Evolutionary conservation across 2,329 filamentous ascomycete genomes (phyloP), one percentile per base, ranked within the genome.

Genomic region (Fusarium circinatum): DNA sequence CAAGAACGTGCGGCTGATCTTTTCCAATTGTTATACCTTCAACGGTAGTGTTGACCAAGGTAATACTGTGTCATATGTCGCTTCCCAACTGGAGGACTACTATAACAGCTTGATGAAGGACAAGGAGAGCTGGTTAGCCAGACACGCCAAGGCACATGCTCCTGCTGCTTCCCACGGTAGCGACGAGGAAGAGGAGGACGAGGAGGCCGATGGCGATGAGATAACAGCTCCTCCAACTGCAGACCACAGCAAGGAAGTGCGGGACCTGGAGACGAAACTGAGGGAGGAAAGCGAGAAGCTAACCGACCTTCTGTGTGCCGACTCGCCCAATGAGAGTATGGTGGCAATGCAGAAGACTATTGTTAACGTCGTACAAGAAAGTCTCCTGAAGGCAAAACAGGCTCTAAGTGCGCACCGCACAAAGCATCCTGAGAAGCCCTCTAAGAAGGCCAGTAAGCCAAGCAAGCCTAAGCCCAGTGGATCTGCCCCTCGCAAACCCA

Each of bases 1-100:
- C 79, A 89, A 89, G 66, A 95, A 97, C 78, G 89, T 98, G 62
- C 89, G 91, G 55, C 89, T 95, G 64, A 95, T 98, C 75, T 92
- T 98, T 78, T 88, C 90, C 76, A 99, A 99, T 81, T 98, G 96
- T 82, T 94, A 91, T 85, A 92, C 92, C 72, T 99, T 98, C 88
- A 99, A 99, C 76, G 85, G 86, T 6, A 85, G 88, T 2, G 78
- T 80, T 8, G 76, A 79, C 1, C 80, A 83, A 62, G 91, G 90
- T 14, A 94, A 97, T 71, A 87, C 91, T 2, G 93, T 97, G 22
- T 91, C 94, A 65, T 81, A 87, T 36, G 87, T 92, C 74, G 96
- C 94, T 18, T 90, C 93, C 75, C 85, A 91, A 67, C 85, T 97
- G 7, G 91, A 97, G 80, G 88, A 89, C 9, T 80, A 96, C 3